Percentiles rank a stretch among this genome's conserved stretches.
Conservation (phyloP, 2,329 filamentous ascomycete genomes). For the Macroventuria anomochaeta region DNA sequence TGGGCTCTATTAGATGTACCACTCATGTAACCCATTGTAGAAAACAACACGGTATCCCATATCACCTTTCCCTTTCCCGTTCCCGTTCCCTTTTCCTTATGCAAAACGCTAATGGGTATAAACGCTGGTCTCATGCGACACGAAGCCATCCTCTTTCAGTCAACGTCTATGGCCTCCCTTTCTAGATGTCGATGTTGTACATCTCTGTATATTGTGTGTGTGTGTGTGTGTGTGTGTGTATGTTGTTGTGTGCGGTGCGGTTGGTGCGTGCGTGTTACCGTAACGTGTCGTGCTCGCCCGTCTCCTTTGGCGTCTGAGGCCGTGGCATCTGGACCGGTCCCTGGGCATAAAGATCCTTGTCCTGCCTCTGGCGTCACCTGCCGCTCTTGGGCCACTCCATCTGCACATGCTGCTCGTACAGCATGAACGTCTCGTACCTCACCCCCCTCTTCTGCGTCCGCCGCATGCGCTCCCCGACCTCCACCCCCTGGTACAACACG, state of each 20-base stretch:
- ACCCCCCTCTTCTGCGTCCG: conserved; percentile 37
- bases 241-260: not conserved
- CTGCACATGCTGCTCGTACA: conserved; percentile 8
- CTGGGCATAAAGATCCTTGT: conserved; percentile 7
- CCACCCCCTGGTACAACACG: conserved; percentile 31
- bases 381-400: conserved; percentile 13
- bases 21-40: not conserved
- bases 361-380: not conserved
- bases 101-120: conserved; percentile 28
- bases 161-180: too few relatives aligned
- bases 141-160: too few relatives aligned
- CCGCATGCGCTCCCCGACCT: conserved; percentile 26
- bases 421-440: conserved; percentile 43
- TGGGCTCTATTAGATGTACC: conserved; percentile 13
- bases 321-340: conserved; percentile 3
- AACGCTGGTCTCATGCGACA: conserved; percentile 9
- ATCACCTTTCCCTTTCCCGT: too few relatives aligned
- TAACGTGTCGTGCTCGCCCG: conserved; percentile 9
- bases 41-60: conserved; percentile 2
- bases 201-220: too few relatives aligned
- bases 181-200: too few relatives aligned
- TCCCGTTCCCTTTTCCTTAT: not conserved
- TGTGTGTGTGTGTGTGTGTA: not conserved
- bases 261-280: too few relatives aligned
- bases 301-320: not conserved